Evolutionary conservation across 495 filamentous ascomycete species (phyloP).

Genomic region (Daldinia grandis): DNA sequence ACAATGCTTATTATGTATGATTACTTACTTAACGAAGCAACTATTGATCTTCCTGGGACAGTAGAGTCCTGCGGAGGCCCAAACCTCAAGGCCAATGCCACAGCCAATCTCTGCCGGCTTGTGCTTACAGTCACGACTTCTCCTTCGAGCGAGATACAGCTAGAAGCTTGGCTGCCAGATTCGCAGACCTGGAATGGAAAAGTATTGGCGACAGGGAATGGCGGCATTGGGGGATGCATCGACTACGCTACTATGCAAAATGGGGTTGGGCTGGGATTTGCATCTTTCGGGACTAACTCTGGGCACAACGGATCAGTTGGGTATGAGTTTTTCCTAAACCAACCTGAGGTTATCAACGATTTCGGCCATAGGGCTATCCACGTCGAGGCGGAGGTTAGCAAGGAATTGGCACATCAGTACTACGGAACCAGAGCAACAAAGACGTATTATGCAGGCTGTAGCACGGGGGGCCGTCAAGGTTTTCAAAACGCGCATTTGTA

Average conservation of each 20-base stretch:
- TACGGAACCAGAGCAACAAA: constrained; percentile 2
- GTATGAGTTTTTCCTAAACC: constrained; percentile 35
- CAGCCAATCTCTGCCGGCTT: not conserved
- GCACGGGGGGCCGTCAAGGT: constrained; percentile 22
- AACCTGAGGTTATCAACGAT: constrained; percentile 41
- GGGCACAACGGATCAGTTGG: constrained; percentile 48
- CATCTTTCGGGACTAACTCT: constrained; percentile 53
- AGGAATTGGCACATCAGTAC: constrained; percentile 16
- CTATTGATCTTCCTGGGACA: not conserved
- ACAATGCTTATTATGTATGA: not conserved
- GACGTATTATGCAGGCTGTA: constrained; percentile 18
- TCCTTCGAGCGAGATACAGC: not conserved
- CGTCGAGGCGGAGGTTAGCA: constrained; percentile 20
- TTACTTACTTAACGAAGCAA: not conserved
- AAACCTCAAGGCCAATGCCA: not conserved
- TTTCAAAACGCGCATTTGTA: constrained; percentile 11
- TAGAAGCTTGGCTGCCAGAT: constrained; percentile 49
- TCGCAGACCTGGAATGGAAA: constrained; percentile 52
- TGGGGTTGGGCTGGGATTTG: constrained; percentile 42
- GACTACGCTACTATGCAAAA: constrained; percentile 56
- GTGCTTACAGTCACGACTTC: not conserved
- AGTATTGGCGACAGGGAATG: constrained; percentile 52
- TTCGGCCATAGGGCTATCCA: not conserved
- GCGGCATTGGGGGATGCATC: constrained; percentile 57
- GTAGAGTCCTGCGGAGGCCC: not conserved